Evolutionary conservation across 129 eudicot species (phyloP).

Genomic region (Solidago caesia): DNA sequence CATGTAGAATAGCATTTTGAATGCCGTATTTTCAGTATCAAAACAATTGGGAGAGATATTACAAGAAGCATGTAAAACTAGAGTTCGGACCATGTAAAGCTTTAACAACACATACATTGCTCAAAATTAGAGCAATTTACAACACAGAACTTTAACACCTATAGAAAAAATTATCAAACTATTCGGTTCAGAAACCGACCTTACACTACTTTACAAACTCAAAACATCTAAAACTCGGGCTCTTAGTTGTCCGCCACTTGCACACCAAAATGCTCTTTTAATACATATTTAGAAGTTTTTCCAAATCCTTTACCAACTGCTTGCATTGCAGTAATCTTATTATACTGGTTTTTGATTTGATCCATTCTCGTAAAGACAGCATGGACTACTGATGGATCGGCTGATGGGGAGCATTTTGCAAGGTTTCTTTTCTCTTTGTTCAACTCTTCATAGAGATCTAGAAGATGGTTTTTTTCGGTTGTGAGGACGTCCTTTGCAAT

Average conservation of each 20-base stretch:
- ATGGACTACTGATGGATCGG: conserved; percentile 40
- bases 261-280: conserved; percentile 58
- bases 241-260: conserved; percentile 33
- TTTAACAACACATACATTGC: conserved; percentile 10
- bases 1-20: too few species aligned
- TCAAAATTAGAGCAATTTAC: conserved; percentile 16
- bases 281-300: conserved; percentile 50
- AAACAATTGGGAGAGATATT: neutral
- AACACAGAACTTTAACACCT: neutral
- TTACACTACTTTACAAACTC: conserved; percentile 17
- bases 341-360: conserved; percentile 51
- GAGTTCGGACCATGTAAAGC: neutral
- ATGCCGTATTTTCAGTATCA: neutral
- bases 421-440: conserved; percentile 50
- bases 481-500: conserved; percentile 51
- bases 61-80: neutral
- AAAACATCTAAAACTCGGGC: neutral
- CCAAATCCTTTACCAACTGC: conserved; percentile 65
- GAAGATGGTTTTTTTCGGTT: conserved; percentile 55
- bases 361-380: conserved; percentile 43
- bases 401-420: conserved; percentile 36
- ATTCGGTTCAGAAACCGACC: neutral
- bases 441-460: conserved; percentile 53
- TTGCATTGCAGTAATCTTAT: conserved; percentile 60
- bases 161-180: neutral